A percentile compares a stretch with the other conserved stretches of the same genome.
Evolutionary conservation across 805 yeast species (phyloP).

Genomic region (Kuraishia hungarica): DNA sequence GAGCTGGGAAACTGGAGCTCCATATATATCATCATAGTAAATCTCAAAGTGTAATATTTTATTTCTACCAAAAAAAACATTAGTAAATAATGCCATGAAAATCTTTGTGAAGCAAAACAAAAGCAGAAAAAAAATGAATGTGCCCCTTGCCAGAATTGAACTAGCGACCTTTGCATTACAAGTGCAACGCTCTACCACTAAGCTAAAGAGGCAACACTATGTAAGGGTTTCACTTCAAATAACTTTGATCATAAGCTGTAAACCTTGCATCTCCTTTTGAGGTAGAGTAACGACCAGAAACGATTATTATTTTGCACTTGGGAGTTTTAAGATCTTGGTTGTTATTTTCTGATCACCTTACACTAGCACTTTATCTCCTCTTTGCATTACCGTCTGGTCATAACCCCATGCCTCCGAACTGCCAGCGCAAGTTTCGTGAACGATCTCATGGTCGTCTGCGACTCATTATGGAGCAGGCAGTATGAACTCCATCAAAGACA

Average conservation of each 20-base stretch:
- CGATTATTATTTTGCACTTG: too few species aligned
- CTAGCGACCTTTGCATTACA: constrained; percentile 98
- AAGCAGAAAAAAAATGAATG: constrained; percentile 12
- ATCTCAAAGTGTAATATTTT: too few species aligned
- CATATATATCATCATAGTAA: too few species aligned
- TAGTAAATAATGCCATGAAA: too few species aligned
- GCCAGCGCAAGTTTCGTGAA: background rate
- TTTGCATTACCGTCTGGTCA: too few species aligned
- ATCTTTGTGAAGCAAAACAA: background rate
- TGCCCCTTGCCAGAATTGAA: constrained; percentile 87
- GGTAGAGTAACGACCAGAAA: background rate
- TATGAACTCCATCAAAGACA: background rate
- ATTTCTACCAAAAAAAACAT: too few species aligned
- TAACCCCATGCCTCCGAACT: too few species aligned
- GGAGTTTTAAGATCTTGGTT: too few species aligned
- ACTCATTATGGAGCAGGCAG: background rate
- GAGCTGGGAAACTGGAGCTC: too few species aligned
- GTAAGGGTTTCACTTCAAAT: background rate
- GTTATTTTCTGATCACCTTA: too few species aligned
- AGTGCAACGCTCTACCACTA: constrained; percentile 99
- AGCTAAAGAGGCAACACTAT: constrained; percentile 75
- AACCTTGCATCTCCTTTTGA: background rate
- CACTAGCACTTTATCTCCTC: too few species aligned
- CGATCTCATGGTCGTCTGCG: background rate
- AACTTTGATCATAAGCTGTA: background rate